Percentiles rank a stretch among this genome's conserved stretches.
phyloP scores from a whole-genome alignment of 768 basidiomycete species.

The Chalciporus pseudorubinellus region DNA sequence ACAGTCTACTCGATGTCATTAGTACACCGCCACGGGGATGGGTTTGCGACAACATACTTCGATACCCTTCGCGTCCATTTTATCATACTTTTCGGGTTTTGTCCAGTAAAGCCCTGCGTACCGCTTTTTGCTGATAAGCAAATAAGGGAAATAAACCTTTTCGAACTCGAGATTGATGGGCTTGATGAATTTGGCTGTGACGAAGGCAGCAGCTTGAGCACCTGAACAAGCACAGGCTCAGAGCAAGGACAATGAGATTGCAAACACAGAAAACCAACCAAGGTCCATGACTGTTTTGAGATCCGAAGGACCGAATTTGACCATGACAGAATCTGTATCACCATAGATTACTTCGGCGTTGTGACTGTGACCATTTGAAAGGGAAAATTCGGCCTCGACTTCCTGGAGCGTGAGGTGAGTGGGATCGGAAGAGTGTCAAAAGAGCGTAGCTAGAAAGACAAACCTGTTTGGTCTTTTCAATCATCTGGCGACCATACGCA shows the following conservation, averaged over 20 bases:
- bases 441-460: conserved; percentile 8
- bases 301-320: conserved; percentile 90
- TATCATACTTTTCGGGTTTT: conserved; percentile 90
- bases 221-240: conserved; percentile 44
- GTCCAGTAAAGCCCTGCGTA: conserved; percentile 99
- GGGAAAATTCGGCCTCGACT: conserved; percentile 85
- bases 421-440: no score
- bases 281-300: conserved; percentile 85
- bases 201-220: conserved; percentile 87
- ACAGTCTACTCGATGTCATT: conserved; percentile 65
- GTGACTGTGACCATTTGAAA: conserved; percentile 80
- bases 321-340: conserved; percentile 99
- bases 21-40: neutral
- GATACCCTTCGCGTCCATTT: conserved; percentile 99
- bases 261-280: conserved; percentile 49
- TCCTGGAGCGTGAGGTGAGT: conserved; percentile 44
- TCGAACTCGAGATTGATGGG: conserved; percentile 99
- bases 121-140: conserved; percentile 97
- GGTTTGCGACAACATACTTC: conserved; percentile 55
- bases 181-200: conserved; percentile 86
- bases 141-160: conserved; percentile 97
- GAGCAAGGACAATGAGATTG: neutral
- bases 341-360: conserved; percentile 97
- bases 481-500: conserved; percentile 98
- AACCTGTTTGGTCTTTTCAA: conserved; percentile 91